Evolutionary conservation across 1,284 basidiomycete species (phyloP).

Genomic region (Meira nashicola): DNA sequence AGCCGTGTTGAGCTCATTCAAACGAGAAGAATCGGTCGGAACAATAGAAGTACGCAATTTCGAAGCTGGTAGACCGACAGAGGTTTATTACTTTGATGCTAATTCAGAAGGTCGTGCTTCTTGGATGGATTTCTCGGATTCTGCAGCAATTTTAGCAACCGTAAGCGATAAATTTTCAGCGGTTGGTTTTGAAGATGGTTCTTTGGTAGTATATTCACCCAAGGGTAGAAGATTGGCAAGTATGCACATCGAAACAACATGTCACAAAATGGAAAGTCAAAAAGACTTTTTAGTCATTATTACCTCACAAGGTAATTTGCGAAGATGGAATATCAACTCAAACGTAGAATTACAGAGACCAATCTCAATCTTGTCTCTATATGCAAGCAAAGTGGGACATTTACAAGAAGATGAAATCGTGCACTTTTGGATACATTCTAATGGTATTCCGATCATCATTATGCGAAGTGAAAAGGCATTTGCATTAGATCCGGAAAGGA

Average conservation of each 20-base stretch:
- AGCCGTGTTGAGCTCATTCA: slow-evolving; percentile 25
- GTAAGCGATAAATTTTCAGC: slow-evolving; percentile 69
- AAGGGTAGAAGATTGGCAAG: slow-evolving; percentile 35
- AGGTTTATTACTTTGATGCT: slow-evolving; percentile 1
- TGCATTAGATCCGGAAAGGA: slow-evolving; percentile 37
- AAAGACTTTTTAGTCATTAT: slow-evolving; percentile 36
- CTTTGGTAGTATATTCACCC: slow-evolving; percentile 35
- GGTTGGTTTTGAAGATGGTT: slow-evolving; percentile 49
- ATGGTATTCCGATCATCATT: slow-evolving; percentile 55
- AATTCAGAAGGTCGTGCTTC: slow-evolving; percentile 53
- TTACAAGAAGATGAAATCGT: slow-evolving; percentile 25
- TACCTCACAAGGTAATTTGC: slow-evolving; percentile 29
- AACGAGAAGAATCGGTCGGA: slow-evolving; percentile 57
- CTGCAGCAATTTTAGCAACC: slow-evolving; percentile 64
- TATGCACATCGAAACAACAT: slow-evolving; percentile 30
- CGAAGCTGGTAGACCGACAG: slow-evolving; percentile 54
- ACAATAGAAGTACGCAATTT: slow-evolving; percentile 75
- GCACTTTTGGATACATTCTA: slow-evolving; percentile 33
- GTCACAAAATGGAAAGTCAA: slow-evolving; percentile 30
- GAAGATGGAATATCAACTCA: slow-evolving; percentile 37
- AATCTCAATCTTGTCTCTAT: slow-evolving; percentile 30
- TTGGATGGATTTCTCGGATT: slow-evolving; percentile 82
- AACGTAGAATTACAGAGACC: slow-evolving; percentile 30
- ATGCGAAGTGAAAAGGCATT: slow-evolving; percentile 32
- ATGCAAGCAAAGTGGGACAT: slow-evolving; percentile 2